A percentile compares a stretch with the other conserved stretches of the same genome.
phyloP scores from a whole-genome alignment of 1,284 basidiomycete species.

The Termitomyces sp. region DNA sequence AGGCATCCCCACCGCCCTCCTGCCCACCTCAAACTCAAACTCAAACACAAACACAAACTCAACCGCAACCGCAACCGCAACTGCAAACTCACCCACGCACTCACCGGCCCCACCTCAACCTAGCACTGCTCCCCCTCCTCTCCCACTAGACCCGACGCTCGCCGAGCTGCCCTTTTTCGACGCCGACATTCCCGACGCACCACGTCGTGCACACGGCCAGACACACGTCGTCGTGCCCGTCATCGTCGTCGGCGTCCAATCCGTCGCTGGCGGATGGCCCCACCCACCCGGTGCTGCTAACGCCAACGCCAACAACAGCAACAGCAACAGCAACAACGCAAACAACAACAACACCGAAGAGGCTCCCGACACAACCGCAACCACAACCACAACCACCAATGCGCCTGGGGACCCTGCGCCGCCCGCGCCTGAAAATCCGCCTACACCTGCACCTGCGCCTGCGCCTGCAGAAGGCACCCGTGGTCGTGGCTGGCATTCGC shows the following conservation, averaged over 20 bases:
- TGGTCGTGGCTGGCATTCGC: constrained; percentile 37
- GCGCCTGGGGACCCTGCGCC: neutral
- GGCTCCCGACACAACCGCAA: neutral
- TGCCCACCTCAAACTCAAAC: constrained; percentile 8
- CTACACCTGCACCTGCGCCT: neutral
- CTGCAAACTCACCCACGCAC: constrained; percentile 3
- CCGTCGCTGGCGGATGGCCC: constrained; percentile 31
- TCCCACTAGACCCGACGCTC: constrained; percentile 12
- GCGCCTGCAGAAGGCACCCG: neutral
- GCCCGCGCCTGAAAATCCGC: too few relatives aligned
- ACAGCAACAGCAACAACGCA: constrained; percentile 5
- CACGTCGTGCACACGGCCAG: constrained; percentile 19
- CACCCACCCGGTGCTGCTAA: constrained; percentile 14
- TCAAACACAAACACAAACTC: too few relatives aligned
- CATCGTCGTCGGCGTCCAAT: constrained; percentile 76
- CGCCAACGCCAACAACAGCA: too few relatives aligned
- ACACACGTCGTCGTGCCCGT: constrained; percentile 62
- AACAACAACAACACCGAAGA: constrained; percentile 6
- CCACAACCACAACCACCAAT: too few relatives aligned
- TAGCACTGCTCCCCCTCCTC: neutral
- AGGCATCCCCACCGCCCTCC: constrained; percentile 13
- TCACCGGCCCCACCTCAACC: constrained; percentile 8
- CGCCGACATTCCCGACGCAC: constrained; percentile 23
- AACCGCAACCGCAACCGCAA: neutral
- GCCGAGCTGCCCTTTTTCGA: constrained; percentile 15